Base-by-base conservation (phyloP, 225 moss, liverwort and hornwort species). In the Polytrichum formosum region DNA sequence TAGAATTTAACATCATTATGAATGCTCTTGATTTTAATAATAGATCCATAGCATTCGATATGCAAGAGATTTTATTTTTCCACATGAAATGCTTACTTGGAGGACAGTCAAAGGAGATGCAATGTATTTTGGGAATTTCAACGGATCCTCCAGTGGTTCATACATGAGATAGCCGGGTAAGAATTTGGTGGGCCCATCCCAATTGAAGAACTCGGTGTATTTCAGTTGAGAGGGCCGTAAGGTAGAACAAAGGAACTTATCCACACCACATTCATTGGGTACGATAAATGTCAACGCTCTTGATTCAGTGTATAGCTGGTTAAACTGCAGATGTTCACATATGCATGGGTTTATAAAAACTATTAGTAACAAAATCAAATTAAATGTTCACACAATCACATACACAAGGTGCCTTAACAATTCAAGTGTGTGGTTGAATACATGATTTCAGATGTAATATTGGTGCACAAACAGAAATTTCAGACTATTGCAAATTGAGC, bases 171-270 rank as follows among this genome's bases (percentile, higher is more conserved):
- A 91, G 13, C 84, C 90, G 0, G 80, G 63, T 6, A 91, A 72
- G 63, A 94, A 94, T 5, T 76, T 85, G 0, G 78, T 72, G 56
- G 23, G 73, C 64, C 86, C 91, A 77, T 88, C 80, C 91, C 91
- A 94, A 8, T 85, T 64, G 53, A 88, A 94, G 67, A 91, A 91
- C 58, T 94, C 90, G 2, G 87, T 73, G 13, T 86, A 87, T 6
- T 72, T 79, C 58, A 87, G 66, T 65, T 91, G 90, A 27, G 94
- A 94, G 1, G 94, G 91, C 54, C 94, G 76, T 2, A 94, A 86
- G 46, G 69, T 70, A 62, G 71, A 88, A 59, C 90, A 84, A 6
- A 94, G 26, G 23, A 91, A 88, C 65, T 90, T 94, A 1, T 80
- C 56, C 22, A 87, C 74, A 17, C 90, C 81, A 69, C 88, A 86